Evolutionary conservation across 331 rosid genomes (phyloP).

Genomic region (Pyrus hybrid): DNA sequence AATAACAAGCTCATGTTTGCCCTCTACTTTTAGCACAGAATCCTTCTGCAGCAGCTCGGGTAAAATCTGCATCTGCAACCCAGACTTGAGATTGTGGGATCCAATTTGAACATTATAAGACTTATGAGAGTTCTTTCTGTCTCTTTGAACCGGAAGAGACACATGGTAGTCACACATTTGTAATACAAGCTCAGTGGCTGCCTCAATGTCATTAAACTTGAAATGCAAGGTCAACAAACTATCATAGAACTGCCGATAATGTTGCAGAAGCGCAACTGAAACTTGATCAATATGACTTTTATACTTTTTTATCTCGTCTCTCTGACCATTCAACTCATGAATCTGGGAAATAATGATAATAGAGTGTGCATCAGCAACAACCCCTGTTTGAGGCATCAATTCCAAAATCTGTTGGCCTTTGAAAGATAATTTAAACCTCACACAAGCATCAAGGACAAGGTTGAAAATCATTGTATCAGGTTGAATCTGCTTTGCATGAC

Average conservation of each 20-base stretch:
- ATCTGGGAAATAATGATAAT: slow-evolving; percentile 51
- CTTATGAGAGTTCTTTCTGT: slow-evolving; percentile 21
- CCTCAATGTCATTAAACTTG: slow-evolving; percentile 56
- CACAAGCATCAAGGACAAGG: slow-evolving; percentile 82
- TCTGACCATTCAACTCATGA: slow-evolving; percentile 67
- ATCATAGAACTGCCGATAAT: slow-evolving; percentile 67
- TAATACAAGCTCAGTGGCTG: slow-evolving; percentile 57
- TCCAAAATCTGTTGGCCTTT: slow-evolving; percentile 55
- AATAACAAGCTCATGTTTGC: slow-evolving; percentile 44
- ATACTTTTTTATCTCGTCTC: slow-evolving; percentile 63
- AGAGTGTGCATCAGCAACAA: slow-evolving; percentile 66
- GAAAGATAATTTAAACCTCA: slow-evolving; percentile 51
- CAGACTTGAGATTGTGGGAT: slow-evolving; percentile 49
- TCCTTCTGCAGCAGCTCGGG: slow-evolving; percentile 63
- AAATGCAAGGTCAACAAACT: slow-evolving; percentile 78
- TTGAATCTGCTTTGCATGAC: slow-evolving; percentile 23
- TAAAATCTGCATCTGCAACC: slow-evolving; percentile 44
- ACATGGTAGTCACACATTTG: slow-evolving; percentile 34
- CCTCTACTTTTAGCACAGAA: slow-evolving; percentile 55
- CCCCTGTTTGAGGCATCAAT: slow-evolving; percentile 48
- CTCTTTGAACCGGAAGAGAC: slow-evolving; percentile 20
- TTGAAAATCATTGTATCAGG: slow-evolving; percentile 59
- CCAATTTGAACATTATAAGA: slow-evolving; percentile 59
- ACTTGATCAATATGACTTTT: slow-evolving; percentile 43
- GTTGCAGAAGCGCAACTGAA: slow-evolving; percentile 34